A percentile compares a stretch with the other conserved stretches of the same genome.
phyloP scores from a whole-genome alignment of 1,139 yeast species.

The Candida tropicalis region DNA sequence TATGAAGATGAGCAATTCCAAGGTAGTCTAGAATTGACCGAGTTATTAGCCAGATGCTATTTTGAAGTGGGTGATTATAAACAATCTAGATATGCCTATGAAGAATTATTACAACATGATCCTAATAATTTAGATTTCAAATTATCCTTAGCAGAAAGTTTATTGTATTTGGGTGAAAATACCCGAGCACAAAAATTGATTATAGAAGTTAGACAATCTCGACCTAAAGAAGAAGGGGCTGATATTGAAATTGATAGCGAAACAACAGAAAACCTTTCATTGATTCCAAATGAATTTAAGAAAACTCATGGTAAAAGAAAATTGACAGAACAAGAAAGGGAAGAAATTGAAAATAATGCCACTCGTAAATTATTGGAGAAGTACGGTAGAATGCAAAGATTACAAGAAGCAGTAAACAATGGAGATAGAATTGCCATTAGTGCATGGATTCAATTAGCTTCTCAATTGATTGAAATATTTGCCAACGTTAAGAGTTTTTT shows the following conservation, averaged over 20 bases:
- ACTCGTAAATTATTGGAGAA: conserved; percentile 64
- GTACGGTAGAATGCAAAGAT: conserved; percentile 60
- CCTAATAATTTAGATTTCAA: conserved; percentile 72
- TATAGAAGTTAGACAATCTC: conserved; percentile 44
- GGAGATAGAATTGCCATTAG: conserved; percentile 65
- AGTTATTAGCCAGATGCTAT: conserved; percentile 75
- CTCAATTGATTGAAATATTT: conserved; percentile 81
- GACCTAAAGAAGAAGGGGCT: conserved; percentile 16
- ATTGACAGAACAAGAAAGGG: conserved; percentile 57
- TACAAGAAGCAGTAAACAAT: conserved; percentile 53
- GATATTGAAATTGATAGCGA: conserved; percentile 16
- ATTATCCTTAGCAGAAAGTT: conserved; percentile 79
- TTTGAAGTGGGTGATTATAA: conserved; percentile 70
- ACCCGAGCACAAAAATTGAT: conserved; percentile 62
- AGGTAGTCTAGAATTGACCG: conserved; percentile 52
- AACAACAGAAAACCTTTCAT: conserved; percentile 18
- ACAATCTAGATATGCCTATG: conserved; percentile 70
- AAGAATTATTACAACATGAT: conserved; percentile 55
- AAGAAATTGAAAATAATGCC: conserved; percentile 60
- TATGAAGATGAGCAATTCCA: conserved; percentile 34
- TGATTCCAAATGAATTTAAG: conserved; percentile 29
- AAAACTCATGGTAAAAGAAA: conserved; percentile 26
- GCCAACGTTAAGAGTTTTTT: conserved; percentile 76
- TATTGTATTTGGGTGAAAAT: conserved; percentile 68
- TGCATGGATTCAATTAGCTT: conserved; percentile 84